A percentile compares a stretch with the other conserved stretches of the same genome.
Conservation (phyloP, 2,329 filamentous ascomycete species). For the Torrubiella hemipterigena region DNA sequence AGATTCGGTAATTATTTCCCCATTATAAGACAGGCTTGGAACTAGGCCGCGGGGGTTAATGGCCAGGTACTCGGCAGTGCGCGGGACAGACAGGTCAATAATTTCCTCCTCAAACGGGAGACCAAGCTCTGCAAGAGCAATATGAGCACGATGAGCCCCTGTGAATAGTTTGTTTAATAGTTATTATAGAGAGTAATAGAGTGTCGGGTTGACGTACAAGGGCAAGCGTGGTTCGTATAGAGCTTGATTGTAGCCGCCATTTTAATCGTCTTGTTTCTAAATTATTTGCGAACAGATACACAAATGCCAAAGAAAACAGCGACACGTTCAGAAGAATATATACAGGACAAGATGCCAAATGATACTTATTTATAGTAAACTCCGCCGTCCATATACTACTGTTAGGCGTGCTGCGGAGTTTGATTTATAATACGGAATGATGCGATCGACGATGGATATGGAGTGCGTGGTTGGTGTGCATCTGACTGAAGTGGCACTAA, state of each 20-base stretch:
- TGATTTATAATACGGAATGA: conserved; percentile 5
- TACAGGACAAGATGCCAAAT: no score
- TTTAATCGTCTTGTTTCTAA: conserved; percentile 5
- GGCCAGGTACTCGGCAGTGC: conserved; percentile 61
- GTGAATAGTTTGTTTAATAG: conserved; percentile 5
- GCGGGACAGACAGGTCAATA: conserved; percentile 58
- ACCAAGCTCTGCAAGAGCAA: conserved; percentile 53
- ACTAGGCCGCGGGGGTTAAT: conserved; percentile 73
- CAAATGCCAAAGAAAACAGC: no score
- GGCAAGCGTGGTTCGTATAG: conserved; percentile 60
- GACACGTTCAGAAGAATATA: no score
- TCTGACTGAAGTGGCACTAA: no score
- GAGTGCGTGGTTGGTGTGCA: conserved; percentile 1
- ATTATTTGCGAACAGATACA: background rate
- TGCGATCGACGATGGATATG: conserved; percentile 1
- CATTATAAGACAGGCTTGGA: conserved; percentile 54
- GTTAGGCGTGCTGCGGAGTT: conserved; percentile 1
- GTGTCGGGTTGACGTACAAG: conserved; percentile 29
- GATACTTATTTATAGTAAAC: no score
- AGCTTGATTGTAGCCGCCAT: conserved; percentile 43
- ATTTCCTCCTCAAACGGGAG: conserved; percentile 58
- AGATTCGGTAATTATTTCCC: conserved; percentile 61
- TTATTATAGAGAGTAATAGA: background rate
- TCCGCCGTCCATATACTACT: background rate
- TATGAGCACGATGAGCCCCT: conserved; percentile 64